phyloP scores from a whole-genome alignment of 1,139 yeast species.

The Nakaseomyces uthaithaninus region DNA sequence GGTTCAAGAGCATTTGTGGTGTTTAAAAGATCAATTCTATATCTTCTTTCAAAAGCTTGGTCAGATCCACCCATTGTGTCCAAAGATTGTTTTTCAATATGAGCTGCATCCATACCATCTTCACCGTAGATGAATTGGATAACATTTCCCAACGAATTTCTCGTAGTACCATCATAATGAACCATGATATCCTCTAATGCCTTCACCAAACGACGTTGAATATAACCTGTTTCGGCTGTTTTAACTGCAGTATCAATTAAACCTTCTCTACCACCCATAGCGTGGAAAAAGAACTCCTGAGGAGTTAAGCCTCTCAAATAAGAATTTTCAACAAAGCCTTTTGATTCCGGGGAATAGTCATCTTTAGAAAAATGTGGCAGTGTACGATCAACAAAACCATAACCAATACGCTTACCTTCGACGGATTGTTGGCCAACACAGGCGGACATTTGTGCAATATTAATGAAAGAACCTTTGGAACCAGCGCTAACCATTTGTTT shows the following conservation, averaged over 20 bases:
- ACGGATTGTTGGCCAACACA: slow-evolving; percentile 99
- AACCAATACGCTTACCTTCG: slow-evolving; percentile 98
- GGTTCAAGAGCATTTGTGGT: slow-evolving; percentile 57
- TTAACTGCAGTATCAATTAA: slow-evolving; percentile 97
- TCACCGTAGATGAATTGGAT: slow-evolving; percentile 97
- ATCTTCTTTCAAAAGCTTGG: slow-evolving; percentile 70
- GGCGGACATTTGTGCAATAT: slow-evolving; percentile 99
- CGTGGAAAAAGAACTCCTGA: slow-evolving; percentile 98
- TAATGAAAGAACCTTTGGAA: slow-evolving; percentile 97
- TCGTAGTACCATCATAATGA: slow-evolving; percentile 95
- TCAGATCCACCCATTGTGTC: slow-evolving; percentile 95
- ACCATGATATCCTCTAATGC: slow-evolving; percentile 99
- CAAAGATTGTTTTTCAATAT: slow-evolving; percentile 93
- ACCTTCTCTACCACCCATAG: slow-evolving; percentile 99
- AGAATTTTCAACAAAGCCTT: slow-evolving; percentile 96
- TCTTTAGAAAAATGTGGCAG: slow-evolving; percentile 97
- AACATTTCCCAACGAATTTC: slow-evolving; percentile 94
- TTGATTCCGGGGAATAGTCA: slow-evolving; percentile 95
- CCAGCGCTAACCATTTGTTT: slow-evolving; percentile 99
- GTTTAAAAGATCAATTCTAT: slow-evolving; percentile 80
- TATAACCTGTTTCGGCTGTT: slow-evolving; percentile 98
- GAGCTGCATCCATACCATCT: slow-evolving; percentile 98
- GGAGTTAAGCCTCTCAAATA: slow-evolving; percentile 97
- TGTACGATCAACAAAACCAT: slow-evolving; percentile 92
- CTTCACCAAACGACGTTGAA: slow-evolving; percentile 96